These are phyloP conservation scores for Beauveria asiatica DNA, from an alignment of 2,329 filamentous ascomycete genomes.

Conservation along the genomic window DNA sequence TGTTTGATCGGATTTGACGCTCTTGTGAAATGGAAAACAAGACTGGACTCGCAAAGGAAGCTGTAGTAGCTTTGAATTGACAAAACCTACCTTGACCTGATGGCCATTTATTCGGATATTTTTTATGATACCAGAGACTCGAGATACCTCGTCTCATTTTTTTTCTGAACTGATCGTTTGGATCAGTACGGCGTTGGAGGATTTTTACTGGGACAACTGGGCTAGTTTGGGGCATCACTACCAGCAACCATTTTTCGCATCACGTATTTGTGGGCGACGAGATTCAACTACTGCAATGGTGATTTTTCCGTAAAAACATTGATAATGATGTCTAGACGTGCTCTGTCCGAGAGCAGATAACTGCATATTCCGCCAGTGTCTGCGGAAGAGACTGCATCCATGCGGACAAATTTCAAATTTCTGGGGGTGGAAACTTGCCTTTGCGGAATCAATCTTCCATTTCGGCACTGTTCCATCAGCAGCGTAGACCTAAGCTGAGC, in stretches of 20 bases:
- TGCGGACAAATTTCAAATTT: neutral
- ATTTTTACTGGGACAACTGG: neutral
- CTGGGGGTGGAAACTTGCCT: neutral
- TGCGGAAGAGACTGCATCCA: neutral
- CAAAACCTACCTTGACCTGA: conserved; percentile 9
- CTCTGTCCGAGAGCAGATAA: neutral
- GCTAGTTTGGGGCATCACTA: neutral
- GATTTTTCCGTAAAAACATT: neutral
- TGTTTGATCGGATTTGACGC: neutral
- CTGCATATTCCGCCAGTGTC: no score
- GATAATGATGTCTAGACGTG: neutral
- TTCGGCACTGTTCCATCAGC: neutral
- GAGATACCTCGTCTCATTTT: neutral
- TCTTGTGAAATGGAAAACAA: neutral
- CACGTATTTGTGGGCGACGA: neutral
- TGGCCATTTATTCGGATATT: conserved; percentile 5
- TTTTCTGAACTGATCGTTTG: neutral
- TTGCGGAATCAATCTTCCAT: neutral
- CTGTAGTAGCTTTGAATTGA: conserved; percentile 12
- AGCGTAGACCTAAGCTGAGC: neutral
- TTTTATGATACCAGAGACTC: conserved; percentile 9
- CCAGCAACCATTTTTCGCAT: conserved; percentile 2
- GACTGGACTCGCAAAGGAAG: conserved; percentile 6
- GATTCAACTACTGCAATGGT: neutral
- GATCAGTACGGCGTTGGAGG: neutral